phyloP scores from a whole-genome alignment of 148 eudicot species.

The Cornus controversa region DNA sequence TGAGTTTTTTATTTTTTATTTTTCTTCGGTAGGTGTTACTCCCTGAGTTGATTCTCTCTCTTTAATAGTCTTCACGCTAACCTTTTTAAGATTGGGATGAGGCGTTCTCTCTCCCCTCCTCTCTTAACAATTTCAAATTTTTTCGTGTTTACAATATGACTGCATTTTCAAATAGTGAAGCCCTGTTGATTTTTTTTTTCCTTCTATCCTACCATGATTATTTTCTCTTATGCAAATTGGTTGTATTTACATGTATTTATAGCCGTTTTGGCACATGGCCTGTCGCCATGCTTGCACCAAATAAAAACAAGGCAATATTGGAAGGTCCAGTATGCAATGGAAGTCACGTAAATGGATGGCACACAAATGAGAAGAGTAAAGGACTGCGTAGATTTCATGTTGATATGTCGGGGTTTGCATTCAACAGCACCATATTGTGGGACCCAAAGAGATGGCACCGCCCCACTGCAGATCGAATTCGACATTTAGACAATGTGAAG shows the following conservation, averaged over 20 bases:
- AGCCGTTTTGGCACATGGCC: conserved; percentile 99
- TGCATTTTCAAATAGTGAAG: no score
- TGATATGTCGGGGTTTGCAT: conserved; percentile 98
- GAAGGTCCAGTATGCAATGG: conserved; percentile 95
- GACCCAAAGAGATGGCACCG: conserved; percentile 90
- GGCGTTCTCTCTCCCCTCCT: neutral
- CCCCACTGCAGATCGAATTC: conserved; percentile 56
- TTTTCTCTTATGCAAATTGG: neutral
- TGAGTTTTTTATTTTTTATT: no score
- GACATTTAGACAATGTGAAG: conserved; percentile 84
- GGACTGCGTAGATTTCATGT: conserved; percentile 91
- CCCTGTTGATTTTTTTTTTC: neutral
- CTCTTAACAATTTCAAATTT: neutral
- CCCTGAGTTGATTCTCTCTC: neutral
- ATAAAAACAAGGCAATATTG: conserved; percentile 76
- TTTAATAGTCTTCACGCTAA: neutral
- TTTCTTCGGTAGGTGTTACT: neutral
- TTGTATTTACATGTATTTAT: neutral
- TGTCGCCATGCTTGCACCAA: conserved; percentile 89
- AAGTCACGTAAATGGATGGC: conserved; percentile 85
- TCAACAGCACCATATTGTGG: conserved; percentile 96
- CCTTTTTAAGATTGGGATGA: no score
- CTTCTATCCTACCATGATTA: neutral
- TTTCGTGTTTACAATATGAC: no score
- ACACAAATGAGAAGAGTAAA: conserved; percentile 97